Base-by-base conservation (phyloP, 768 basidiomycete genomes). In the Dacryopinax spathularia region DNA sequence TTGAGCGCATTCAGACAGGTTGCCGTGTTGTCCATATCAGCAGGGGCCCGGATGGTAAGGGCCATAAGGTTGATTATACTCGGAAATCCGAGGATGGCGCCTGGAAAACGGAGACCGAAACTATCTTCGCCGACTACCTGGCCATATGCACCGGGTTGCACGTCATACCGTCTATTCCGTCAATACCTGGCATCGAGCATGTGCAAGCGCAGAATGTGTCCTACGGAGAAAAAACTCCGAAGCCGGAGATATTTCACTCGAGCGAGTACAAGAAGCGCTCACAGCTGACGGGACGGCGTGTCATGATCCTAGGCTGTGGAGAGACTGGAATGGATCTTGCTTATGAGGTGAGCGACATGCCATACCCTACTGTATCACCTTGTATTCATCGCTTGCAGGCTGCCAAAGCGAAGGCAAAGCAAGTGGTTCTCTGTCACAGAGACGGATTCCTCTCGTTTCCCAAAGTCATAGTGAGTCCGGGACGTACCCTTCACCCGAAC, bases 311-410 rank as follows among this genome's bases (percentile, higher is more conserved):
- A 18, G 84, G 84, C 0, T 80, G 78, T 10, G 84, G 84, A 1
- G 84, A 85, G 70, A 85, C 84, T 4, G 82, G 82, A 1, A 81
- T 83, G 80, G 84, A 85, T 66, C 70, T 85, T 18, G 81, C 69
- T 1, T 76, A 77, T 64, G 75, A 74, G 64, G 66, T 67, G 0
- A 66, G 75, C n/a, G n/a, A n/a, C 61, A 20, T 43, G 7, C 31
- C 31, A 22, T 15, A 27, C 25, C 5, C 20, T 3, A 6, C 12
- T 56, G 25, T 9, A 18, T 9, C 7, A 56, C 48, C 48, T 18
- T 20, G 6, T 20, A 27, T 31, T 27, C 2, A 29, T 5, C 48
- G 10, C 9, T 27, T 29, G 10, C 7, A 56, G 48, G 48, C 77
- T 61, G 77, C 74, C 6, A 79, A 84, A 66, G 79, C 80, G 0